Conservation (phyloP, 1,284 basidiomycete species). For the Tetrapyrgos nigripes region DNA sequence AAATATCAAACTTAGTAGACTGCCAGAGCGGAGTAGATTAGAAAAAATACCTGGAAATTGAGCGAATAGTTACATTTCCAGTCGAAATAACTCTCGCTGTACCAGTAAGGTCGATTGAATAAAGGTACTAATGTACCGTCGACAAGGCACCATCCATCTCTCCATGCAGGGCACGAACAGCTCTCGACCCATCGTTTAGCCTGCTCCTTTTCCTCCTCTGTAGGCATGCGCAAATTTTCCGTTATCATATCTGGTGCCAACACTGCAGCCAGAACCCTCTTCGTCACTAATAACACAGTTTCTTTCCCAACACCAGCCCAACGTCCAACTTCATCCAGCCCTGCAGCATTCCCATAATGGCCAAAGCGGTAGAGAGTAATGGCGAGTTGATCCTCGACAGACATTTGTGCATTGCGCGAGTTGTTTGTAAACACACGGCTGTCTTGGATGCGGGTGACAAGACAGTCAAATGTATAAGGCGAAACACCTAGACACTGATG, state of each 20-base stretch:
- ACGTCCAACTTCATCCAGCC: slow-evolving; percentile 15
- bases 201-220: slow-evolving; percentile 3
- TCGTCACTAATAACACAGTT: not conserved
- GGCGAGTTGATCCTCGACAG: slow-evolving; percentile 25
- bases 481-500: slow-evolving; percentile 25
- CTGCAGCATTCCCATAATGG: slow-evolving; percentile 28
- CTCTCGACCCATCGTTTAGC: slow-evolving; percentile 9
- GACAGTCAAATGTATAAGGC: slow-evolving; percentile 30
- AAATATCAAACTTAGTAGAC: not conserved
- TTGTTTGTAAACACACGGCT: slow-evolving; percentile 26
- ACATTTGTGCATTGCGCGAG: slow-evolving; percentile 23
- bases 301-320: slow-evolving; percentile 18
- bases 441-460: slow-evolving; percentile 24
- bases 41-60: slow-evolving; percentile 35
- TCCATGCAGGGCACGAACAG: slow-evolving; percentile 27
- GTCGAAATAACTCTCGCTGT: slow-evolving; percentile 40
- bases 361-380: no score
- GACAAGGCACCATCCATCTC: slow-evolving; percentile 27
- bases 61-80: no score
- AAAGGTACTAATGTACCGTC: no score
- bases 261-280: not conserved
- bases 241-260: not conserved
- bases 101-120: slow-evolving; percentile 27
- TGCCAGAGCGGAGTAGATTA: slow-evolving; percentile 25
- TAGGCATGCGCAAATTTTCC: not conserved